Evolutionary conservation across 1,284 basidiomycete species (phyloP).

Genomic region (Boletus sp.): DNA sequence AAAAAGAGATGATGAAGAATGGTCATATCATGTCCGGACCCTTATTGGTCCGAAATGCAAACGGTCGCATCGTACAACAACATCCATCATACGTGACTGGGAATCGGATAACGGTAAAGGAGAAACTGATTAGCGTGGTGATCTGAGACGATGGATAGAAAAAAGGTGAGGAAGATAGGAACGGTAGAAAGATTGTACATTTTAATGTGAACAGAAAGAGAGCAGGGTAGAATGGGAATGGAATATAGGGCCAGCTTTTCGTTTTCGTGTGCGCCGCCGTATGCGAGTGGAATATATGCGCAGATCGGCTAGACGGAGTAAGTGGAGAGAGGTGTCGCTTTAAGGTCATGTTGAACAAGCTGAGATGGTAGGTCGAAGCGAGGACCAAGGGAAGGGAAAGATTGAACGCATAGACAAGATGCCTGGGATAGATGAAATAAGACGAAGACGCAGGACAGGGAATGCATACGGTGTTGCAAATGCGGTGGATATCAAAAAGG

Average conservation of each 20-base stretch:
- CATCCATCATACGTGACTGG: not conserved
- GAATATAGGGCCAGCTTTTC: not conserved
- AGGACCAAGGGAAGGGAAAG: no score
- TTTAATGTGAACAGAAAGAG: conserved; percentile 4
- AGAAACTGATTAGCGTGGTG: not conserved
- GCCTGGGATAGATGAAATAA: no score
- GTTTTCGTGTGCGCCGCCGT: not conserved
- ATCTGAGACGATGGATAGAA: not conserved
- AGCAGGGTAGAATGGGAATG: not conserved
- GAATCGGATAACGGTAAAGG: no score
- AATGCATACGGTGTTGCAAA: not conserved
- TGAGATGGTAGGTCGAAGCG: not conserved
- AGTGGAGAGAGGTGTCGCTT: conserved; percentile 8
- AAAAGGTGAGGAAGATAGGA: not conserved
- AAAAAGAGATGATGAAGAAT: not conserved
- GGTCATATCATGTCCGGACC: not conserved
- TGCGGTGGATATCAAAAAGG: not conserved
- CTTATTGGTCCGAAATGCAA: not conserved
- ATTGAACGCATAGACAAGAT: conserved; percentile 3
- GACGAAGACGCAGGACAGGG: not conserved
- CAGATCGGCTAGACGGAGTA: not conserved
- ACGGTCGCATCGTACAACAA: not conserved
- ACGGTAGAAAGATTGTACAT: no score
- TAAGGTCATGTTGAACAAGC: not conserved
- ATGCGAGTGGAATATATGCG: not conserved